Evolutionary conservation across 2,329 filamentous ascomycete genomes (phyloP), one percentile per base, ranked within the genome.

Genomic region (Fonsecaea multimorphosa): DNA sequence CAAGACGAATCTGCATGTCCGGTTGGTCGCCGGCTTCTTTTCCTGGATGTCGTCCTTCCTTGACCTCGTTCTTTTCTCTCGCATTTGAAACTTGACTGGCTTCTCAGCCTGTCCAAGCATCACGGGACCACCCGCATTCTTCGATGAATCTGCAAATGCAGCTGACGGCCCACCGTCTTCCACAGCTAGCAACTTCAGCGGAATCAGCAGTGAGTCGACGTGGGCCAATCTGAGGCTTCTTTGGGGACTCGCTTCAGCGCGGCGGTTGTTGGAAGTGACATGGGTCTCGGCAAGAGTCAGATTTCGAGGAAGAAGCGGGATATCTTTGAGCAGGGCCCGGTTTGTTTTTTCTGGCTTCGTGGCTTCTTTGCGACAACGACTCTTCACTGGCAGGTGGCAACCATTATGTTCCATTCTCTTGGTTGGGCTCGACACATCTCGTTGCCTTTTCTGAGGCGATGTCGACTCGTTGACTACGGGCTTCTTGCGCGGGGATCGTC

Each of bases 161-260:
- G 19, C 8, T 16, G 32, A 29, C 31, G 22, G 2, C 32, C 6
- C 31, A 11, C 31, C 19, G 7, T 36, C 44, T 68, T 66, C 75
- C 77, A 53, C 70, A 63, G 14, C 65, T 69, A 19, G 69, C 70
- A 51, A 71, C 69, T 72, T 67, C 29, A 74, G 57, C 1, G 72
- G 74, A 22, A 78, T 68, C 5, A 77, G 72, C 22, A 78, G 65
- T 12, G 77, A 77, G 57, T 79, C 79, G 22, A 75, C 70, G 14
- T 74, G 73, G 7, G 76, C 71, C 2, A 73, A 55, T 34, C 74
- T 76, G 34, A 78, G 66, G 19, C 73, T 74, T 2, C 70, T 55
- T 27, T 64, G 61, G 6, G 40, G 67, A 34, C 69, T 73, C 52
- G 24, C 51, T 11, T 57, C 32, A 16, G 67, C 65, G 9, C 56